These are phyloP conservation scores for Phlebopus sp. DNA, from an alignment of 1,284 basidiomycete species.

Conservation along the genomic window DNA sequence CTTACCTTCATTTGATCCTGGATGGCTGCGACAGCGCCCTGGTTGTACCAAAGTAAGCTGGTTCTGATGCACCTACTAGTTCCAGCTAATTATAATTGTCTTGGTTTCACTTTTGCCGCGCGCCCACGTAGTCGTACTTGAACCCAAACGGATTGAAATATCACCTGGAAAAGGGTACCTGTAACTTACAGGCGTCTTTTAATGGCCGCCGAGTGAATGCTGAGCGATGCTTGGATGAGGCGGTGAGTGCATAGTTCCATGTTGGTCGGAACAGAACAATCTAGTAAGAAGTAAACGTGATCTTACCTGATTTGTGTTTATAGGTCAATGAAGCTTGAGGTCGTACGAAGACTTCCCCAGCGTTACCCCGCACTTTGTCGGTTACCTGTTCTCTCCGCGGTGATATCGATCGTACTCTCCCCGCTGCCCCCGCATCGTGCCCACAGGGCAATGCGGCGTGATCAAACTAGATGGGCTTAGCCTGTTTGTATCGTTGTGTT, in stretches of 20 bases:
- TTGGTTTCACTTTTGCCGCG: not conserved
- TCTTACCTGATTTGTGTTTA: not conserved
- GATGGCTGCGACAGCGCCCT: constrained; percentile 28
- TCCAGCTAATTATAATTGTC: constrained; percentile 5
- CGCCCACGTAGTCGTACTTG: constrained; percentile 41
- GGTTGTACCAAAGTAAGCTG: constrained; percentile 41
- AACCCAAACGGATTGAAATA: constrained; percentile 66
- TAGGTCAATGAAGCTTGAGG: not conserved
- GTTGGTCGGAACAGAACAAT: not conserved
- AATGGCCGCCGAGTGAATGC: not conserved
- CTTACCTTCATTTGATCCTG: not conserved
- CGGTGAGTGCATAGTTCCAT: constrained; percentile 1
- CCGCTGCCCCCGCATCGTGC: not conserved
- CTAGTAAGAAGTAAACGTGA: constrained; percentile 6
- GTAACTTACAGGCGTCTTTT: constrained; percentile 35
- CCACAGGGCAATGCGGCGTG: not conserved
- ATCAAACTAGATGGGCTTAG: no score
- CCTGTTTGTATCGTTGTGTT: no score
- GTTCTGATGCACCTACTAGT: not conserved
- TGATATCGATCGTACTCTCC: not conserved
- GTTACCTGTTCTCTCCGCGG: constrained; percentile 2
- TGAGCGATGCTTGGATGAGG: not conserved
- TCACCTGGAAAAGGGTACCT: constrained; percentile 59
- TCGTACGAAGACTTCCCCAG: not conserved
- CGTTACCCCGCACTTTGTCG: constrained; percentile 25